phyloP scores from a whole-genome alignment of 495 filamentous ascomycete genomes.

The Xylaria telfairii region DNA sequence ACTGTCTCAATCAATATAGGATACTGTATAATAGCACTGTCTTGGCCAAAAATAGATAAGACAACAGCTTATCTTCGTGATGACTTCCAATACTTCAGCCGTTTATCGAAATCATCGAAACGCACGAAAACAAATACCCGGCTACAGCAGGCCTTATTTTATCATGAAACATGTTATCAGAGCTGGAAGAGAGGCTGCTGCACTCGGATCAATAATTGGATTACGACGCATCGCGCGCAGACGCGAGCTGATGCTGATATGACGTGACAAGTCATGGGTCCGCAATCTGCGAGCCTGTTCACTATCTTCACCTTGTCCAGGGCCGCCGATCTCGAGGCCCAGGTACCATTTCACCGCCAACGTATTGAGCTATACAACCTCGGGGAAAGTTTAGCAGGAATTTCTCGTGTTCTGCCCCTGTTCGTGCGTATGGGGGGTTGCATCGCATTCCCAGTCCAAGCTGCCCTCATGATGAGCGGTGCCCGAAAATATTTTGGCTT shows the following conservation, averaged over 20 bases:
- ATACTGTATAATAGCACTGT: background rate
- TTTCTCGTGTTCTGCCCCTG: slow-evolving; percentile 20
- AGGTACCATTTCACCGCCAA: background rate
- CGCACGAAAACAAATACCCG: background rate
- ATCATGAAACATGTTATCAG: background rate
- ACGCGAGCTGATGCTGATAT: slow-evolving; percentile 10
- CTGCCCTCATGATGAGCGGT: background rate
- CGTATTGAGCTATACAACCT: slow-evolving; percentile 2
- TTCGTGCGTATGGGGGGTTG: slow-evolving; percentile 3
- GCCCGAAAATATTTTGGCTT: background rate
- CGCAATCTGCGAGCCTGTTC: background rate
- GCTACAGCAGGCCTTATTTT: background rate
- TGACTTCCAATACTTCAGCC: background rate
- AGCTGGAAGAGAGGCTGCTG: background rate
- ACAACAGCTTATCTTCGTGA: background rate
- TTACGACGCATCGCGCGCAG: background rate
- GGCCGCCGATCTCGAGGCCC: slow-evolving; percentile 6
- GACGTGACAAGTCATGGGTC: slow-evolving; percentile 15
- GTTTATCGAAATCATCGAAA: background rate
- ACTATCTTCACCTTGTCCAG: slow-evolving; percentile 4
- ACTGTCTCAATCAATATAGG: background rate
- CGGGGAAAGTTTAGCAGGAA: background rate
- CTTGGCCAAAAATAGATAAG: background rate
- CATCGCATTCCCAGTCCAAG: slow-evolving; percentile 8
- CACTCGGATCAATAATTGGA: slow-evolving; percentile 1